Evolutionary conservation across 768 basidiomycete species (phyloP), one percentile per base, ranked within the genome.

Genomic region (Russula vinacea): DNA sequence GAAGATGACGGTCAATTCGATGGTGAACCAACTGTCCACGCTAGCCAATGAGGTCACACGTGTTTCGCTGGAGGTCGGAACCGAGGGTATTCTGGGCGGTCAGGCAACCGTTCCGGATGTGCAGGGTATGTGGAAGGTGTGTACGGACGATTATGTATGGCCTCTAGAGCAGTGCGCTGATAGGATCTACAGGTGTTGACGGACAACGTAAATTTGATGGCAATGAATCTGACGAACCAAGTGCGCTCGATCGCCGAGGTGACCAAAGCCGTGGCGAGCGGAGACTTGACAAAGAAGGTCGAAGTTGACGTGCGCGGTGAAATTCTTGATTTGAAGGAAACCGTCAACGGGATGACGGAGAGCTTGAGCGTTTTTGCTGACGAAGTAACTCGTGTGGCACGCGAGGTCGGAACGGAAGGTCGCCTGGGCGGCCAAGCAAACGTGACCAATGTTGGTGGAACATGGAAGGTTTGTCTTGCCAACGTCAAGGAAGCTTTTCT

Each of bases 321-420:
- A 79, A 96, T 98, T 73, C 76, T 90, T 64, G 90, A 93, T 73
- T 74, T 91, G 76, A 90, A 92, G 76, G 87, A 91, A 75, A 98
- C 94, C 1, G 94, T 98, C 45, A 98, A 98, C 71, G 88, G 84
- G 60, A 98, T 98, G 95, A 97, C 94, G 13, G 90, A 86, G 76
- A 86, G 84, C 72, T 73, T 93, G 74, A 90, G 88, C 69, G 80
- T 91, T 47, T 93, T 94, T 73, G 92, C 92, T 0, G 89, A 89
- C 70, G 90, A 93, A 75, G 85, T 86, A 61, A 85, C 85, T 35
- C 80, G 94, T 60, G 95, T 98, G 35, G 97, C 95, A 3, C 84
- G 92, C 68, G 94, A 98, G 76, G 97, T 98, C 73, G 97, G 97
- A 33, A 98, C 95, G 9, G 97, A 98, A 73, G 97, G 96, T 39